phyloP scores from a whole-genome alignment of 2,329 filamentous ascomycete genomes.

The Dryadomyces quercus-mongolicae region DNA sequence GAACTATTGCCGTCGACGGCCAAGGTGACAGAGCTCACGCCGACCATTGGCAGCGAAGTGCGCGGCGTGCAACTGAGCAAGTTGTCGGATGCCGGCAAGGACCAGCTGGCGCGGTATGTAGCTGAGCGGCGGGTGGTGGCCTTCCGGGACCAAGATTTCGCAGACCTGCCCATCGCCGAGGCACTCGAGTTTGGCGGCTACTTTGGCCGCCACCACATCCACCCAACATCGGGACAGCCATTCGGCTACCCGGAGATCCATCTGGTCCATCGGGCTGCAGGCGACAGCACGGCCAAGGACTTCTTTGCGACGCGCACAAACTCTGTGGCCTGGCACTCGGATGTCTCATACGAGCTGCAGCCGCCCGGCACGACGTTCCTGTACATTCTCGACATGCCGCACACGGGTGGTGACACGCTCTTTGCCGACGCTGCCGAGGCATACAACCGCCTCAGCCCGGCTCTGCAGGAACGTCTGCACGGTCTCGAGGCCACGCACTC shows the following conservation, averaged over 20 bases:
- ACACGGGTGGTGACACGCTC: slow-evolving; percentile 71
- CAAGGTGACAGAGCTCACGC: slow-evolving; percentile 42
- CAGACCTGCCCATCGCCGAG: slow-evolving; percentile 49
- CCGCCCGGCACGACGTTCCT: slow-evolving; percentile 84
- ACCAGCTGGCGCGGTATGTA: slow-evolving; percentile 57
- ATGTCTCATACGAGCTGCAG: slow-evolving; percentile 79
- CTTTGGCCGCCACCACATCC: slow-evolving; percentile 52
- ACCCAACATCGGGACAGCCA: slow-evolving; percentile 58
- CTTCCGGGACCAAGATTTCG: slow-evolving; percentile 58
- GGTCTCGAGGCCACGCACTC: slow-evolving; percentile 74
- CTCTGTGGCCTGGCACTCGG: slow-evolving; percentile 79
- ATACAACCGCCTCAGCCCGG: slow-evolving; percentile 67
- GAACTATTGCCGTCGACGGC: slow-evolving; percentile 45
- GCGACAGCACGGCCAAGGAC: slow-evolving; percentile 45
- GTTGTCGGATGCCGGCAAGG: slow-evolving; percentile 49
- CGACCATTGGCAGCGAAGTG: slow-evolving; percentile 56
- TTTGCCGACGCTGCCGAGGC: slow-evolving; percentile 72
- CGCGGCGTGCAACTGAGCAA: slow-evolving; percentile 55
- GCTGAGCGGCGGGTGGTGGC: slow-evolving; percentile 58
- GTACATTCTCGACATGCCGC: slow-evolving; percentile 73
- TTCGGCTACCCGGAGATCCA: slow-evolving; percentile 58
- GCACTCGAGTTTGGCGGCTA: slow-evolving; percentile 55
- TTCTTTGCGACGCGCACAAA: slow-evolving; percentile 60
- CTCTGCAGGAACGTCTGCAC: slow-evolving; percentile 69
- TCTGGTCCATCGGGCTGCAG: slow-evolving; percentile 58